Evolutionary conservation across 1,284 basidiomycete species (phyloP), one percentile per base, ranked within the genome.

Genomic region (Porogramme epimiltina): DNA sequence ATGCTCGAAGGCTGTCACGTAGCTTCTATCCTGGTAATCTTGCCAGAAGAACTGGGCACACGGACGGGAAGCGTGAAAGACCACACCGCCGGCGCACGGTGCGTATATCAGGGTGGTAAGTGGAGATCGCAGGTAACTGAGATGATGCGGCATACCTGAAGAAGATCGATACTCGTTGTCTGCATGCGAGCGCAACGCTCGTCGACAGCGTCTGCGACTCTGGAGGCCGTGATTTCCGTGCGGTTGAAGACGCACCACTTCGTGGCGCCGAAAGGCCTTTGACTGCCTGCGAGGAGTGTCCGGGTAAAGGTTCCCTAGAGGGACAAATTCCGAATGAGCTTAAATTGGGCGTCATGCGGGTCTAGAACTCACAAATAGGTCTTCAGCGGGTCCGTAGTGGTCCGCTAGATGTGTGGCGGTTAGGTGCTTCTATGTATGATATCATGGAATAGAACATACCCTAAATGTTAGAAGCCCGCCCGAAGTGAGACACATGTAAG

Each of bases 231-330:
- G 9, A 79, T 72, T 18, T 68, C 67, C 10, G 75, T 73, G 13
- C 70, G 70, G 49, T 77, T 75, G 70, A 90, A 90, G 19, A 89
- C 78, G 67, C 88, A 89, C 87, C 87, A 90, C 64, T 90, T 91
- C 2, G 88, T 90, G 9, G 83, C 86, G 20, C 86, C 85, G 15
- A 90, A 53, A 2, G 87, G 76, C 4, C 66, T 51, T 16, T 26
- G 54, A 20, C 22, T 51, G 33, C 53, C 51, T n/a, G 53, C 51
- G n/a, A 56, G 47, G 10, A 58, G 48, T 22, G 41, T 46, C 26
- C 46, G 31, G 43, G 49, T 39, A 40, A 54, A 58, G 63, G 85
- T 80, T 15, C 87, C 87, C 87, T 89, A 62, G 50, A 23, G 26
- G n/a, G 23, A 6, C 20, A 5, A 33, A 24, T 41, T 58, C 49